Evolutionary conservation across 805 yeast genomes (phyloP).

Genomic region (Teunomyces atbi): DNA sequence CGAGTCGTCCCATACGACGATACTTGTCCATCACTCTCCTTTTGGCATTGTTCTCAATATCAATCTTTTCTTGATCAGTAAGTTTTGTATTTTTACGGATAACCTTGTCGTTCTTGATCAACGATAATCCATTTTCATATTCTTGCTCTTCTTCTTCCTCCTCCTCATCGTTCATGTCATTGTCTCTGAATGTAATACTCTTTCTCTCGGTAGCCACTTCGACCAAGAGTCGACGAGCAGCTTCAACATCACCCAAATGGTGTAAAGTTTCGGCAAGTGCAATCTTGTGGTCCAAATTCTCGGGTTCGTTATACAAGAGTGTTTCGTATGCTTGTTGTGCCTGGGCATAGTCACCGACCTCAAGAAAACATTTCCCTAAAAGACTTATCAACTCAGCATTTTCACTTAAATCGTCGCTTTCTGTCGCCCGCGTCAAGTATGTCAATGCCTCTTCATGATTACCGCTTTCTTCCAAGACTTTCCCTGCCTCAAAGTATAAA

Average conservation of each 20-base stretch:
- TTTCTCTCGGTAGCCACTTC: conserved; percentile 48
- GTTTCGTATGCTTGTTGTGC: conserved; percentile 61
- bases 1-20: conserved; percentile 52
- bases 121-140: conserved; percentile 7
- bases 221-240: conserved; percentile 52
- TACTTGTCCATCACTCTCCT: conserved; percentile 56
- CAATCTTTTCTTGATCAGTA: conserved; percentile 47
- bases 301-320: conserved; percentile 55
- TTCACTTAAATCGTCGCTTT: conserved; percentile 48
- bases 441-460: conserved; percentile 73
- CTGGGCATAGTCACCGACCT: conserved; percentile 62
- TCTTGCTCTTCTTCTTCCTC: conserved; percentile 13
- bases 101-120: conserved; percentile 11
- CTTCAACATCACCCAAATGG: conserved; percentile 57
- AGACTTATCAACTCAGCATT: conserved; percentile 53
- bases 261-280: conserved; percentile 81
- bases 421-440: conserved; percentile 56
- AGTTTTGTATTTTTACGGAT: conserved; percentile 14
- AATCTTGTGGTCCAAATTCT: conserved; percentile 68
- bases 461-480: conserved; percentile 65
- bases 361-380: conserved; percentile 75
- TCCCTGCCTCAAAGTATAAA: conserved; percentile 73
- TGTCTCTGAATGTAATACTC: conserved; percentile 10
- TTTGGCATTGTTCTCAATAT: conserved; percentile 57
- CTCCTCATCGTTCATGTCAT: conserved; percentile 21